Percentiles rank a stretch among this genome's conserved stretches.
These are phyloP conservation scores for Boletus semigastroideus DNA, from an alignment of 1,284 basidiomycete species.

Conservation along the genomic window DNA sequence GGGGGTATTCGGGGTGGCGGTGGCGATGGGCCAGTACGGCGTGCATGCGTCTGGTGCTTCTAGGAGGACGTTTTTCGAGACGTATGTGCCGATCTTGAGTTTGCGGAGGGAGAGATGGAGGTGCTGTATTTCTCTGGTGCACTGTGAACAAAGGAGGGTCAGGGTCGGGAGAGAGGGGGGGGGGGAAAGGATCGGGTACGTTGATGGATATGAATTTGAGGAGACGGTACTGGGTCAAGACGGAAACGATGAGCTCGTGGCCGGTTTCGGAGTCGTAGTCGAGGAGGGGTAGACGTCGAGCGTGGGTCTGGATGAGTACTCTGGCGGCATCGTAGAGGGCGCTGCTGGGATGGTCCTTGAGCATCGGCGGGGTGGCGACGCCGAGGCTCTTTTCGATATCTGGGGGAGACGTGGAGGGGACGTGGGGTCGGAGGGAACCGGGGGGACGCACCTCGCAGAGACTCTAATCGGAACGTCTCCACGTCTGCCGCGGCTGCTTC, in stretches of 20 bases:
- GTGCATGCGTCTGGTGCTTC: conserved; percentile 50
- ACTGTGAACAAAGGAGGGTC: conserved; percentile 38
- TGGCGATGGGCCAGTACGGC: conserved; percentile 88
- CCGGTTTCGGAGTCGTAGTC: conserved; percentile 94
- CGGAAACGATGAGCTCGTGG: conserved; percentile 94
- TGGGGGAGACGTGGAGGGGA: conserved; percentile 34
- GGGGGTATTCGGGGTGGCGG: conserved; percentile 88
- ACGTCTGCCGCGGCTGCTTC: conserved; percentile 90
- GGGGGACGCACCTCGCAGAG: conserved; percentile 69
- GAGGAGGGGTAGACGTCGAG: conserved; percentile 90
- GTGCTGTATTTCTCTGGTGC: conserved; percentile 72
- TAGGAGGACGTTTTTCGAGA: conserved; percentile 47
- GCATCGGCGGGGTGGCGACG: conserved; percentile 89
- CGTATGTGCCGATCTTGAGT: conserved; percentile 93
- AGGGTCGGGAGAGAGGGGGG: conserved; percentile 8
- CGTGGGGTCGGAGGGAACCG: conserved; percentile 5
- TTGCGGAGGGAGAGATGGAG: conserved; percentile 81
- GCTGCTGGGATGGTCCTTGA: conserved; percentile 85
- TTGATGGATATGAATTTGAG: conserved; percentile 99
- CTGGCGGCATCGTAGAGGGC: conserved; percentile 91
- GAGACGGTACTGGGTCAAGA: conserved; percentile 96
- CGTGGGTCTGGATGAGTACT: conserved; percentile 93
- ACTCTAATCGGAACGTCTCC: conserved; percentile 90
- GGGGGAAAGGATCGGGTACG: conserved; percentile 49
- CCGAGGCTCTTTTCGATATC: conserved; percentile 94